These are phyloP conservation scores for Pestalotiopsis sp. DNA, from an alignment of 2,329 filamentous ascomycete genomes.

Conservation along the genomic window DNA sequence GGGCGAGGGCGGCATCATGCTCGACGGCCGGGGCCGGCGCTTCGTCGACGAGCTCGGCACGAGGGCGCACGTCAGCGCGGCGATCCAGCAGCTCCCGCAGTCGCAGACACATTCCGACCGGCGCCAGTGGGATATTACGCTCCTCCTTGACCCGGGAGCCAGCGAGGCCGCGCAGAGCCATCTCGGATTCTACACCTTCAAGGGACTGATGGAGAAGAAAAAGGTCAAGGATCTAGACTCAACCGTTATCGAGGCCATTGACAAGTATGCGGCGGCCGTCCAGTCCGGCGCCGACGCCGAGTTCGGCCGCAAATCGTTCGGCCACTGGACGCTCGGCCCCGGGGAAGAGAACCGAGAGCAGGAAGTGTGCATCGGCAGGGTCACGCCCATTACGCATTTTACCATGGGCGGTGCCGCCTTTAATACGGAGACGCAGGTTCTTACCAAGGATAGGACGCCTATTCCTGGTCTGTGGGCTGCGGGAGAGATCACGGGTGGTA, in stretches of 20 bases:
- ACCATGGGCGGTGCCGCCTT: slow-evolving; percentile 68
- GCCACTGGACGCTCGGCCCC: slow-evolving; percentile 53
- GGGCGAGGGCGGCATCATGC: slow-evolving; percentile 63
- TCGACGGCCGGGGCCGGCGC: slow-evolving; percentile 47
- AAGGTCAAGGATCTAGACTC: slow-evolving; percentile 53
- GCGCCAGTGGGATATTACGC: slow-evolving; percentile 59
- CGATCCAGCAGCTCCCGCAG: slow-evolving; percentile 46
- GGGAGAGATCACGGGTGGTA: slow-evolving; percentile 65
- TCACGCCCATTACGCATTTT: slow-evolving; percentile 68
- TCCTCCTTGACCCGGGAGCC: slow-evolving; percentile 63
- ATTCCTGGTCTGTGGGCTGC: slow-evolving; percentile 64
- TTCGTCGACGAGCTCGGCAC: slow-evolving; percentile 68
- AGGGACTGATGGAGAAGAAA: slow-evolving; percentile 60
- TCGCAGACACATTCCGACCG: slow-evolving; percentile 27
- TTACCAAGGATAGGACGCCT: slow-evolving; percentile 42
- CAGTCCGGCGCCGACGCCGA: slow-evolving; percentile 40
- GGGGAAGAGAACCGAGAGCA: slow-evolving; percentile 49
- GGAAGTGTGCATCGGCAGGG: slow-evolving; percentile 58
- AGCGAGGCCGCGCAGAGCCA: slow-evolving; percentile 55
- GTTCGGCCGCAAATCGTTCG: slow-evolving; percentile 54
- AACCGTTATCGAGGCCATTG: slow-evolving; percentile 43
- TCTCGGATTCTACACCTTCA: slow-evolving; percentile 65
- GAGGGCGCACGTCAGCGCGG: slow-evolving; percentile 56
- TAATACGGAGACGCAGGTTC: slow-evolving; percentile 53
- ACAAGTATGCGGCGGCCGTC: slow-evolving; percentile 50